phyloP scores from a whole-genome alignment of 768 basidiomycete genomes.

The Boletus subparvulus region DNA sequence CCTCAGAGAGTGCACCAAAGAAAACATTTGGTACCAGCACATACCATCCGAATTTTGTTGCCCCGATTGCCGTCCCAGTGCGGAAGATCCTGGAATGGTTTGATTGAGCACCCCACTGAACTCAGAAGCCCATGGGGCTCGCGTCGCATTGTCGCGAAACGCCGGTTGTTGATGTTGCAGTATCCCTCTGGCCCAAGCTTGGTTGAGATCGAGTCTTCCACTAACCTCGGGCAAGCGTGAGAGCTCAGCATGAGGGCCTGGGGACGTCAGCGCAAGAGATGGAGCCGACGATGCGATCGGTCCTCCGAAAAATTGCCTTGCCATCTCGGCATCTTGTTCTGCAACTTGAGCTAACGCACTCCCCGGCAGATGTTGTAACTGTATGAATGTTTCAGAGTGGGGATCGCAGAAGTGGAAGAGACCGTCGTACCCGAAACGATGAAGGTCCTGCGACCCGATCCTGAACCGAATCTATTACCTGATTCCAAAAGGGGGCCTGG shows the following conservation, averaged over 20 bases:
- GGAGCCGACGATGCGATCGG: conserved; percentile 35
- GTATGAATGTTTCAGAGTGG: conserved; percentile 1
- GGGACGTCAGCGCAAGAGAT: conserved; percentile 36
- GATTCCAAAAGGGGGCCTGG: background rate
- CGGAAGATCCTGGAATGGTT: conserved; percentile 23
- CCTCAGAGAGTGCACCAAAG: conserved; percentile 5
- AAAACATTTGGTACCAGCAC: background rate
- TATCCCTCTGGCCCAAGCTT: conserved; percentile 55
- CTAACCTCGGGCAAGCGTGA: conserved; percentile 20
- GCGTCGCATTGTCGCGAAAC: conserved; percentile 35
- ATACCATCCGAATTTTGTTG: conserved; percentile 29
- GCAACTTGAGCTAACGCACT: conserved; percentile 48
- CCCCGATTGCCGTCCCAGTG: conserved; percentile 38
- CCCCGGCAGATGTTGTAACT: conserved; percentile 78
- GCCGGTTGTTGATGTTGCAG: conserved; percentile 41
- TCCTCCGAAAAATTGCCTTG: conserved; percentile 75
- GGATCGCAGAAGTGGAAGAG: background rate
- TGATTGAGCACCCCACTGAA: conserved; percentile 39
- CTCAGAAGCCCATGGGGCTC: conserved; percentile 57
- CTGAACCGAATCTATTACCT: conserved; percentile 36
- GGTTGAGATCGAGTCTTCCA: conserved; percentile 40
- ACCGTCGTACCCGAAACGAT: conserved; percentile 55
- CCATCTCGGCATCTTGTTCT: conserved; percentile 70
- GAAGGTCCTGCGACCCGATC: conserved; percentile 76
- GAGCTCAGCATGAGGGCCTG: conserved; percentile 34